A percentile compares a stretch with the other conserved stretches of the same genome.
Conservation (phyloP, 2,329 filamentous ascomycete genomes). For the Cladosporium sphaerospermum region DNA sequence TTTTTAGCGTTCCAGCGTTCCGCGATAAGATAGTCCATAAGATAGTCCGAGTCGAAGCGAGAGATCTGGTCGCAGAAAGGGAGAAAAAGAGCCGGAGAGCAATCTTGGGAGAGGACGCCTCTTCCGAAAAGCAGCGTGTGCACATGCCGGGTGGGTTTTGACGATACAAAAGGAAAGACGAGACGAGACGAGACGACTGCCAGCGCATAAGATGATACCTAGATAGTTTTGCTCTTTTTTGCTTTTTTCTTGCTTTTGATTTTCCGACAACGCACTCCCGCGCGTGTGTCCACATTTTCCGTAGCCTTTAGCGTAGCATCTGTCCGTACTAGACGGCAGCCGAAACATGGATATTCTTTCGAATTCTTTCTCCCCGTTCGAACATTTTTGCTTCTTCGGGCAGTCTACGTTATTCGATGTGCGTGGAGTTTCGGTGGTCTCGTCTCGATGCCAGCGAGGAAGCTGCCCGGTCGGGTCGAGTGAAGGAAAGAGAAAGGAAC, state of each 20-base stretch:
- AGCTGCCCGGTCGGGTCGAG: too few relatives aligned
- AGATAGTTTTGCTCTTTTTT: slow-evolving; percentile 12
- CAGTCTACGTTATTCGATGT: too few relatives aligned
- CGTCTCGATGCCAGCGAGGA: too few relatives aligned
- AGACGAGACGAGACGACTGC: background rate
- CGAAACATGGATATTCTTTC: background rate
- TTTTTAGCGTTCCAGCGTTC: slow-evolving; percentile 8
- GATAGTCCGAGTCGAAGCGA: background rate
- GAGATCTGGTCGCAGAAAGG: background rate
- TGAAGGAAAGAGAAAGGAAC: too few relatives aligned
- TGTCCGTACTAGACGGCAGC: slow-evolving; percentile 33
- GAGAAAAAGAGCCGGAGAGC: background rate
- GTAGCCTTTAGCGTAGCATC: slow-evolving; percentile 29
- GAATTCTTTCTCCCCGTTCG: too few relatives aligned
- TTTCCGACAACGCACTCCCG: background rate
- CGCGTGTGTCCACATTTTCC: background rate
- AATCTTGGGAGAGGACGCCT: background rate
- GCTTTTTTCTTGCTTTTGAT: slow-evolving; percentile 1
- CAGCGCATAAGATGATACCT: background rate
- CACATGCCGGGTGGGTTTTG: too few relatives aligned
- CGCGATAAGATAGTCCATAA: background rate
- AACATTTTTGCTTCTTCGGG: too few relatives aligned
- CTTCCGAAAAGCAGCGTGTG: too few relatives aligned
- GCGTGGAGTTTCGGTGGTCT: too few relatives aligned
- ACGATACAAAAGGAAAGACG: background rate